A percentile compares a stretch with the other conserved stretches of the same genome.
These are phyloP conservation scores for Candida tammaniensis DNA, from an alignment of 805 yeast genomes.

Conservation along the genomic window DNA sequence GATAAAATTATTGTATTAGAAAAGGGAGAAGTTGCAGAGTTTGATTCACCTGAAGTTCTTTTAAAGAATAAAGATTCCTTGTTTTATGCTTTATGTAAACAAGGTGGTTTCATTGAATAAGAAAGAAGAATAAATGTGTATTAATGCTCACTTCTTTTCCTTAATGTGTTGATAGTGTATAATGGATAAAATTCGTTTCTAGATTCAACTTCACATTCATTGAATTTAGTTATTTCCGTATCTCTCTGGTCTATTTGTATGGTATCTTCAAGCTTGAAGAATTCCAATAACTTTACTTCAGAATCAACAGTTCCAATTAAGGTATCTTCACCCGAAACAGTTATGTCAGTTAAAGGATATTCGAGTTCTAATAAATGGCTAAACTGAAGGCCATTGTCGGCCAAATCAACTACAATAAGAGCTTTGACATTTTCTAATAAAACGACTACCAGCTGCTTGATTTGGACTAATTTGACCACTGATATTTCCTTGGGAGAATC, in stretches of 20 bases:
- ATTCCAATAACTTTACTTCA: conserved; percentile 20
- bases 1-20: conserved; percentile 76
- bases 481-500: conserved; percentile 52
- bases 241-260: conserved; percentile 1
- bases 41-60: conserved; percentile 67
- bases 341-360: conserved; percentile 27
- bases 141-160: conserved; percentile 65
- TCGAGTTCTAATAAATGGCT: conserved; percentile 26
- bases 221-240: conserved; percentile 21
- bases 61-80: conserved; percentile 63
- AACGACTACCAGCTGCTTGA: conserved; percentile 32
- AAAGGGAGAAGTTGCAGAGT: conserved; percentile 71
- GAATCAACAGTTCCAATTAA: conserved; percentile 32
- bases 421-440: conserved; percentile 52
- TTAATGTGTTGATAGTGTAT: conserved; percentile 46
- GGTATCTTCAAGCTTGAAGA: not conserved
- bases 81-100: conserved; percentile 77
- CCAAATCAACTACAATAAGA: conserved; percentile 36
- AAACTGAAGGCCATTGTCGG: conserved; percentile 22
- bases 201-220: conserved; percentile 31
- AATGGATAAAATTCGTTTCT: conserved; percentile 46
- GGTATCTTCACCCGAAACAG: conserved; percentile 15
- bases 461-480: conserved; percentile 26
- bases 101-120: conserved; percentile 63
- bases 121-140: conserved; percentile 12